phyloP scores from a whole-genome alignment of 2,329 filamentous ascomycete genomes.

The Nigrograna mackinnonii region DNA sequence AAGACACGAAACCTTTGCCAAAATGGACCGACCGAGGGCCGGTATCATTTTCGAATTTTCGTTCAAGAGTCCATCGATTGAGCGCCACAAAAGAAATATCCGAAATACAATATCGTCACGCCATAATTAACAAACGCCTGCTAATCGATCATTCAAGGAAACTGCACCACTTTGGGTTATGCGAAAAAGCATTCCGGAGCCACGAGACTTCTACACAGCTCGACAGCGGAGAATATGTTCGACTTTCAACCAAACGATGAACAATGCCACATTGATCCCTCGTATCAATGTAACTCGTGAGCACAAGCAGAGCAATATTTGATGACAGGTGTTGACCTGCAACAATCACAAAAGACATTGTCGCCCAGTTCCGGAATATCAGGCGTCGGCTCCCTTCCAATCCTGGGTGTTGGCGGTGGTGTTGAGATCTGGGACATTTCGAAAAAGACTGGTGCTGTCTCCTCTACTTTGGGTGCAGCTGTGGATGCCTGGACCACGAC shows the following conservation, averaged over 20 bases:
- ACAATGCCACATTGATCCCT: background rate
- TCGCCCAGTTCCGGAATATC: constrained; percentile 33
- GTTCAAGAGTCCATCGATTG: no score
- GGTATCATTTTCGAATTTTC: no score
- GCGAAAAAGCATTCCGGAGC: background rate
- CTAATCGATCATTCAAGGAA: no score
- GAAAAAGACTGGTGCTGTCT: background rate
- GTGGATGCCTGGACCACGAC: constrained; percentile 16
- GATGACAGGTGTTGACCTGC: constrained; percentile 9
- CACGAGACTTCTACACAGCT: no score
- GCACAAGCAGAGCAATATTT: constrained; percentile 24
- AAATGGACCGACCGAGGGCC: no score
- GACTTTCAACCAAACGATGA: background rate
- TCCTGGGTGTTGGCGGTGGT: constrained; percentile 36
- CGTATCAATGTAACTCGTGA: constrained; percentile 6
- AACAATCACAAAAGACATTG: constrained; percentile 37
- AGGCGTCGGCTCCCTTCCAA: constrained; percentile 34
- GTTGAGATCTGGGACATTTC: constrained; percentile 2
- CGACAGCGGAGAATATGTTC: no score
- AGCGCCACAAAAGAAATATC: no score
- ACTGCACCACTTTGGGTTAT: no score
- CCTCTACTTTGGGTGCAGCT: constrained; percentile 1
- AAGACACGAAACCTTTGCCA: background rate
- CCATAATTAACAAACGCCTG: no score
- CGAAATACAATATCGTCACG: no score